Evolutionary conservation across 805 yeast species (phyloP), one percentile per base, ranked within the genome.

Genomic region (Candida loeiensis): DNA sequence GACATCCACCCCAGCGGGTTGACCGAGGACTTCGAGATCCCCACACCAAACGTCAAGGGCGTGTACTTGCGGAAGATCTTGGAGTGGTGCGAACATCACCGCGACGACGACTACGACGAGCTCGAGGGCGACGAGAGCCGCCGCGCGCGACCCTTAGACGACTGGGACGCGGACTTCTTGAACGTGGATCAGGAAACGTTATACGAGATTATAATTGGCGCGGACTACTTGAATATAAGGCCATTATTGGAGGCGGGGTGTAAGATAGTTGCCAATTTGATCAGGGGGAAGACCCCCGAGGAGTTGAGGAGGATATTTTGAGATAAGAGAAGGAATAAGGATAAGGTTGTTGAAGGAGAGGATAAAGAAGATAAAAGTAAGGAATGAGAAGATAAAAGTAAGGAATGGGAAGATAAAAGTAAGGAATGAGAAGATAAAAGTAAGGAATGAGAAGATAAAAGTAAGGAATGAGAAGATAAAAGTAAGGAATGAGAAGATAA

Each of bases 201-300:
- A 40, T 70, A 69, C 48, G 75, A 70, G 53, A 71, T 70, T 49
- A 71, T 70, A 41, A 53, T 71, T 53, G 66, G 73, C 15, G 75
- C 76, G 24, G 71, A 71, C 49, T 70, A 69, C 51, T 59, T 70
- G 41, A 74, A 71, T 37, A 70, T 70, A 49, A 61, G 63, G 39
- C 69, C 73, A 1, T 55, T 70, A 26, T 58, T 70, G 31, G 76
- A 70, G 37, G 69, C 66, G 14, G 74, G 74, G 18, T 70, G 76
- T 56, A 71, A 72, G 54, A 67, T 72, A 9, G 74, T 70, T 18
- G 75, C 75, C 40, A 64, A 64, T 48, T 68, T 71, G 74, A 71
- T 70, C 54, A 66, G 64, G 52, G 69, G 69, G 18, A 37, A 32
- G 36, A 37, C 41, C 22, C 41, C 41, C 9, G 41, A 37, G 32